Evolutionary conservation across 805 yeast species (phyloP), one percentile per base, ranked within the genome.

Genomic region (Nakazawaea wyomingensis): DNA sequence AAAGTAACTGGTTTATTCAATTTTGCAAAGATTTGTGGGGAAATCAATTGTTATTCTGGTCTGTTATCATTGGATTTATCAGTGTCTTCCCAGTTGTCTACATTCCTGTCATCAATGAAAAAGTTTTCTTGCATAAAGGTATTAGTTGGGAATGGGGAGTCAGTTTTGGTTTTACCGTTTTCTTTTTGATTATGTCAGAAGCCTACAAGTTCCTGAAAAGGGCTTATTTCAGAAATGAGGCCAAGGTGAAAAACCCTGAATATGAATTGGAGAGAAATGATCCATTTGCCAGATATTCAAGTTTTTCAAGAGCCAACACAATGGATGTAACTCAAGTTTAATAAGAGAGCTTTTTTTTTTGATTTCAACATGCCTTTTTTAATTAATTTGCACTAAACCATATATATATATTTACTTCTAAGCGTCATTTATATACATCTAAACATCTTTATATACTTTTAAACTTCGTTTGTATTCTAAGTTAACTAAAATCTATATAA

Each of bases 61-160:
- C 95, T 1, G 76, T 87, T 36, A 57, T 82, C 28, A 65, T 75
- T 40, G 96, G 93, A 2, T 75, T 83, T 48, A 60, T 74, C 11
- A 72, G 87, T 2, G 80, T 84, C 4, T 81, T 87, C 74, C 95
- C 95, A 34, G 83, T 85, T 16, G 78, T 86, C 30, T 86, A 86
- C 62, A 87, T 87, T 50, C 96, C 96, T 5, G 95, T 84, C n/a
- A 85, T 87, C 56, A 87, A 87, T 60, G 65, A 70, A 35, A 72
- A 74, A 48, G 95, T 87, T 7, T 87, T 87, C 59, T 66, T 81
- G 52, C 96, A 87, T 60, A 67, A 61, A 24, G 77, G 80, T 6
- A 85, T 86, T 49, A 74, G 80, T 8, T 79, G 78, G 63, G 95
- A 86, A 65, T 87, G 95, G 95, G 91, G 85, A 13, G 61, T 85